Percentiles rank a stretch among this genome's conserved stretches.
Evolutionary conservation across 495 filamentous ascomycete species (phyloP).

Genomic region (Xylaria venustula): DNA sequence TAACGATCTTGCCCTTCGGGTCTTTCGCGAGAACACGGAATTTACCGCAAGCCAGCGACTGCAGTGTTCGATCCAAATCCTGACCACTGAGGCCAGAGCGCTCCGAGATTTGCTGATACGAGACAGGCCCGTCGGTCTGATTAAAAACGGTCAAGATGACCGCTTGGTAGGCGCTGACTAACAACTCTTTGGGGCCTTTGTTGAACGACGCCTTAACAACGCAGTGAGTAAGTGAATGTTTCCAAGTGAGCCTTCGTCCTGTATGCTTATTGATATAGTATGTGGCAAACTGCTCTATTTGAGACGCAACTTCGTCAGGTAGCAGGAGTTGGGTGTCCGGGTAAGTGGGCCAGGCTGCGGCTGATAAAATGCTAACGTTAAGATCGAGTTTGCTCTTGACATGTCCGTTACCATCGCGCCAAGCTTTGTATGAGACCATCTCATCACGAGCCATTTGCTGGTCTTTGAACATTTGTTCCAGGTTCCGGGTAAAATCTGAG

Average conservation of each 20-base stretch:
- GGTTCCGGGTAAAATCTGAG: constrained; percentile 87
- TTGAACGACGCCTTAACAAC: constrained; percentile 76
- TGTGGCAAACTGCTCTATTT: constrained; percentile 69
- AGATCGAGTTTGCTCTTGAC: constrained; percentile 66
- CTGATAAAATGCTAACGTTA: constrained; percentile 80
- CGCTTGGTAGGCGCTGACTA: constrained; percentile 86
- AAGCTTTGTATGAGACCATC: constrained; percentile 69
- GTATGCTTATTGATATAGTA: constrained; percentile 87
- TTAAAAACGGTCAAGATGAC: constrained; percentile 94
- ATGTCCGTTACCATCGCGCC: constrained; percentile 42
- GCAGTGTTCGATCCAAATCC: constrained; percentile 85
- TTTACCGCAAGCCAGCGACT: constrained; percentile 89
- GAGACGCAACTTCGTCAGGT: constrained; percentile 65
- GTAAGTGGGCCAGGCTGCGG: constrained; percentile 89
- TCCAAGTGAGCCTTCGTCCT: constrained; percentile 85
- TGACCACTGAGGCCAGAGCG: constrained; percentile 63
- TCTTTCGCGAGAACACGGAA: constrained; percentile 81
- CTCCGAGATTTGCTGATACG: constrained; percentile 67
- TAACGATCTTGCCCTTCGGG: constrained; percentile 81
- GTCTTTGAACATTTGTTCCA: constrained; percentile 99
- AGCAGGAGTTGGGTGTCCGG: constrained; percentile 75
- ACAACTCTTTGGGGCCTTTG: constrained; percentile 77
- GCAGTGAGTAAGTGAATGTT: constrained; percentile 85
- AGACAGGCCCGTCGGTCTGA: constrained; percentile 45
- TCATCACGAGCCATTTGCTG: constrained; percentile 87